These are phyloP conservation scores for Recurvomyces mirabilis DNA, from an alignment of 495 filamentous ascomycete genomes.

Conservation along the genomic window DNA sequence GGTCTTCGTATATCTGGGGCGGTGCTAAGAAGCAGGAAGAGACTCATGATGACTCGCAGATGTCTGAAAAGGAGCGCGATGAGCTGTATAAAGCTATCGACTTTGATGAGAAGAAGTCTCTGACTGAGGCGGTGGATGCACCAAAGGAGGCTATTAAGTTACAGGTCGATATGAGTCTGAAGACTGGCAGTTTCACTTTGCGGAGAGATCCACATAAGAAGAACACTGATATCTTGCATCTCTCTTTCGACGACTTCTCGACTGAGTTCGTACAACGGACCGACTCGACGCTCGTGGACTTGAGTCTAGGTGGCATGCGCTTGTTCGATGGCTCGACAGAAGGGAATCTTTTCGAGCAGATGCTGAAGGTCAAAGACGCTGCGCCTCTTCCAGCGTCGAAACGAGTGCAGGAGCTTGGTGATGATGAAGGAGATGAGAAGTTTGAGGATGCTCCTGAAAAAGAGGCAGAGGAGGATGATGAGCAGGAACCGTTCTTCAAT, in stretches of 20 bases:
- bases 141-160: constrained; percentile 85
- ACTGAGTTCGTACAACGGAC: constrained; percentile 78
- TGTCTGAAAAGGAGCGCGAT: constrained; percentile 90
- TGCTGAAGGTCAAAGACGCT: constrained; percentile 86
- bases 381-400: constrained; percentile 40
- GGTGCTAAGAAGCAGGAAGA: constrained; percentile 46
- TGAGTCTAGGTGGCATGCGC: constrained; percentile 83
- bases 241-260: constrained; percentile 88
- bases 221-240: constrained; percentile 65
- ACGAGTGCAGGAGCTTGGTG: constrained; percentile 49
- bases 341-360: constrained; percentile 80
- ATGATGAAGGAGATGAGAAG: constrained; percentile 21
- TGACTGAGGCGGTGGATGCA: constrained; percentile 76
- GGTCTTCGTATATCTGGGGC: constrained; percentile 77
- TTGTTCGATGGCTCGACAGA: constrained; percentile 93
- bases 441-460: constrained; percentile 32
- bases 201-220: constrained; percentile 75
- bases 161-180: constrained; percentile 78
- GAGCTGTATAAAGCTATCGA: constrained; percentile 96
- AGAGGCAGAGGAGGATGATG: constrained; percentile 25
- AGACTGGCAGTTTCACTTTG: constrained; percentile 87
- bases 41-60: constrained; percentile 56
- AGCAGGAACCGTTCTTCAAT: constrained; percentile 76
- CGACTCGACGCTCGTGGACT: constrained; percentile 75
- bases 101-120: constrained; percentile 90